Evolutionary conservation across 2,329 filamentous ascomycete species (phyloP).

Genomic region (Colletotrichum simmondsii): DNA sequence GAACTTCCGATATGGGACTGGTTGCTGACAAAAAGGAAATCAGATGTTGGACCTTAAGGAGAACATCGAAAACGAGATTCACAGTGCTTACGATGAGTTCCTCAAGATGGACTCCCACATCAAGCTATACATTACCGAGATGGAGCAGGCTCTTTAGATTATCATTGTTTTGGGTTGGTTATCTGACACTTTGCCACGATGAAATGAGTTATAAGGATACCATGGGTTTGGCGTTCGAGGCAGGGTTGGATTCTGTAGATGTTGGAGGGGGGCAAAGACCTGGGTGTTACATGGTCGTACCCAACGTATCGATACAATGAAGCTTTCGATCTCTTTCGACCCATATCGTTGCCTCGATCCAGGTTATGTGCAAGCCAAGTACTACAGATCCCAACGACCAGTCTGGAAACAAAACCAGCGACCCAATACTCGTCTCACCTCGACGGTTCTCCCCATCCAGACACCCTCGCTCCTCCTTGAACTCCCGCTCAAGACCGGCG

Average conservation of each 20-base stretch:
- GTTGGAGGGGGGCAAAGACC: background rate
- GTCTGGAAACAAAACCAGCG: conserved; percentile 73
- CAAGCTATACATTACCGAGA: conserved; percentile 97
- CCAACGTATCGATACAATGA: background rate
- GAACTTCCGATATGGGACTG: background rate
- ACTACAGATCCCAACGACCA: conserved; percentile 46
- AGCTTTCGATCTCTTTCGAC: background rate
- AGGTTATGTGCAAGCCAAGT: background rate
- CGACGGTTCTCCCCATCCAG: conserved; percentile 69
- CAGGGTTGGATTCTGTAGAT: conserved; percentile 22
- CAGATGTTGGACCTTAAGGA: conserved; percentile 98
- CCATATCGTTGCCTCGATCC: background rate
- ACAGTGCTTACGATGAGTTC: conserved; percentile 91
- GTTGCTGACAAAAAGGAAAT: conserved; percentile 30
- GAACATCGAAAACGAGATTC: conserved; percentile 94
- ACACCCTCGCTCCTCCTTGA: conserved; percentile 60
- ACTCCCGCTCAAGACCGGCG: conserved; percentile 72
- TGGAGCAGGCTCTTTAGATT: conserved; percentile 83
- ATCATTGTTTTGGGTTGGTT: background rate
- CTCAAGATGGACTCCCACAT: conserved; percentile 98
- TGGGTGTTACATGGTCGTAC: background rate
- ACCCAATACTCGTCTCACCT: conserved; percentile 65
- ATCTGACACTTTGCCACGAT: conserved; percentile 13
- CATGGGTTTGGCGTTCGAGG: conserved; percentile 52
- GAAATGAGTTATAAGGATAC: conserved; percentile 44